These are phyloP conservation scores for Mucor mucedo DNA, from an alignment of 371 early-diverging fungal genomes.

Conservation along the genomic window DNA sequence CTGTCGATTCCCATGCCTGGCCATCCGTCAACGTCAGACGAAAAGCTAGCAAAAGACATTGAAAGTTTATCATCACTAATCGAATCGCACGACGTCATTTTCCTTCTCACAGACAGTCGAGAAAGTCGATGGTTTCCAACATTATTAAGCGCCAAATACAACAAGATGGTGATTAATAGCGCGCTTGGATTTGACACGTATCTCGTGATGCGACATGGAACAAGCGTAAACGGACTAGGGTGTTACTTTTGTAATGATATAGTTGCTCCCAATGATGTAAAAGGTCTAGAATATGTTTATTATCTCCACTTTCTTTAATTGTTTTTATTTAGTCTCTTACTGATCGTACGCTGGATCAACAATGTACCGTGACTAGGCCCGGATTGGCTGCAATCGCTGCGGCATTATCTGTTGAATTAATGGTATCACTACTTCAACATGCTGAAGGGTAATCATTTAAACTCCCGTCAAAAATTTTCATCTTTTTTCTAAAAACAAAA, in stretches of 20 bases:
- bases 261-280: slow-evolving; percentile 90
- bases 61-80: slow-evolving; percentile 66
- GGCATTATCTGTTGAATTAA: slow-evolving; percentile 87
- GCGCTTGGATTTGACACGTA: slow-evolving; percentile 96
- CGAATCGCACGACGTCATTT: slow-evolving; percentile 81
- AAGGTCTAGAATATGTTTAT: too few species aligned
- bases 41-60: slow-evolving; percentile 55
- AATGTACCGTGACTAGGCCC: slow-evolving; percentile 97
- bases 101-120: slow-evolving; percentile 91
- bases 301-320: not conserved
- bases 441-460: slow-evolving; percentile 64
- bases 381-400: slow-evolving; percentile 90
- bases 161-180: slow-evolving; percentile 86
- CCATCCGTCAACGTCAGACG: slow-evolving; percentile 49
- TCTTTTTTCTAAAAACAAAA: too few species aligned
- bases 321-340: slow-evolving; percentile 72
- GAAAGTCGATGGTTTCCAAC: slow-evolving; percentile 97
- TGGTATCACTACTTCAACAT: slow-evolving; percentile 88
- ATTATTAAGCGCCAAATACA: slow-evolving; percentile 68
- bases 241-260: slow-evolving; percentile 98
- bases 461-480: not conserved
- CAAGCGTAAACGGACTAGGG: slow-evolving; percentile 62
- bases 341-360: slow-evolving; percentile 94
- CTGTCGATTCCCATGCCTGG: slow-evolving; percentile 96
- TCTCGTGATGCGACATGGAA: slow-evolving; percentile 96